A percentile compares a stretch with the other conserved stretches of the same genome.
Evolutionary conservation across 495 filamentous ascomycete species (phyloP).

Genomic region (Penicillium psychrofluorescens): DNA sequence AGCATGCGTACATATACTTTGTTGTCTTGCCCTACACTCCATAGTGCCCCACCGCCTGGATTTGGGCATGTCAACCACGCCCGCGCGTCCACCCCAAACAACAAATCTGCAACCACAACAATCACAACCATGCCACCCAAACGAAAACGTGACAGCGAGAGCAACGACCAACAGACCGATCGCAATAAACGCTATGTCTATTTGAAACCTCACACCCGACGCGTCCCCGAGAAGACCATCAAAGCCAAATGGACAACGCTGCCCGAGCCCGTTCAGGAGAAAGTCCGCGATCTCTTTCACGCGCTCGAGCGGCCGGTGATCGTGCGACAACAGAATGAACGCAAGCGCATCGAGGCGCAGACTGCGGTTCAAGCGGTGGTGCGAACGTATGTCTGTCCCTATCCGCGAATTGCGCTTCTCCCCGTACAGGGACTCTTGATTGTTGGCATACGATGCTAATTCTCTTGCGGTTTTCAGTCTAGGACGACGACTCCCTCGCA

Average conservation of each 20-base stretch:
- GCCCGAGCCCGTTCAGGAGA: constrained; percentile 42
- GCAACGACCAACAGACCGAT: constrained; percentile 14
- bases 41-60: neutral
- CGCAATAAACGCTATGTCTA: constrained; percentile 31
- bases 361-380: constrained; percentile 41
- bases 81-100: neutral
- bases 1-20: neutral
- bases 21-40: neutral
- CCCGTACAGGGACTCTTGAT: neutral
- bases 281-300: constrained; percentile 45
- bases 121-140: constrained; percentile 25
- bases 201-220: constrained; percentile 42
- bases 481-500: constrained; percentile 42
- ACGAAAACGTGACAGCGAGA: constrained; percentile 24
- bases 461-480: constrained; percentile 22
- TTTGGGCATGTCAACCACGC: neutral
- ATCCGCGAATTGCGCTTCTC: constrained; percentile 1
- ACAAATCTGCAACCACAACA: neutral
- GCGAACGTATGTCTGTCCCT: constrained; percentile 27
- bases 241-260: constrained; percentile 53
- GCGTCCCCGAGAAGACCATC: constrained; percentile 49
- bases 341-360: constrained; percentile 50
- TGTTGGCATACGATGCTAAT: constrained; percentile 8
- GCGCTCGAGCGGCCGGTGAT: constrained; percentile 50
- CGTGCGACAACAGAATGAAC: constrained; percentile 45